Conservation (phyloP, 192 early-diverging fungal genomes). For the Linnemannia hyalina region DNA sequence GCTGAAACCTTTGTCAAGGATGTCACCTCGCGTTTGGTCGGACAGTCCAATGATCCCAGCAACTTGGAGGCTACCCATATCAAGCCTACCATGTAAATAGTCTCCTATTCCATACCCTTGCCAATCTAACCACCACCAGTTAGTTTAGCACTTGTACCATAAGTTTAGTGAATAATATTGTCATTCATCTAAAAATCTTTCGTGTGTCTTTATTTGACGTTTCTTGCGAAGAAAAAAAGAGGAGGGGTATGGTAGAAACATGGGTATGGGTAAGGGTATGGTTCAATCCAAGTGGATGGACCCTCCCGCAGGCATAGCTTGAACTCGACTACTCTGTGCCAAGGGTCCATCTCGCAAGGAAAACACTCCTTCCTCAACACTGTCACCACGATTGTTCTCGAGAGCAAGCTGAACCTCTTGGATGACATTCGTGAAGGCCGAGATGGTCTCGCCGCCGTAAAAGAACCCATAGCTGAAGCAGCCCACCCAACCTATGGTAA, state of each 20-base stretch:
- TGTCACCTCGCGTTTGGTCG: slow-evolving; percentile 26
- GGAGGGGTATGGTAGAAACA: not conserved
- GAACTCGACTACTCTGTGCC: not conserved
- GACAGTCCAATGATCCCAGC: slow-evolving; percentile 16
- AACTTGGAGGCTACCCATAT: slow-evolving; percentile 7
- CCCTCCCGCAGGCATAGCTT: not conserved
- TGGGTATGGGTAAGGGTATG: not conserved
- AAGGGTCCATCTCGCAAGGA: not conserved
- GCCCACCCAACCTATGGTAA: slow-evolving; percentile 3
- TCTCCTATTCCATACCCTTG: not conserved
- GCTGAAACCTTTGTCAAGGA: slow-evolving; percentile 13
- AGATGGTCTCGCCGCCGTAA: slow-evolving; percentile 36
- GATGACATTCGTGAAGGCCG: slow-evolving; percentile 26
- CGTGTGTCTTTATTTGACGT: no score
- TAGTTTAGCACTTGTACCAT: not conserved
- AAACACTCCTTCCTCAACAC: not conserved
- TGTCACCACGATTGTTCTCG: not conserved
- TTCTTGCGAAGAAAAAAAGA: not conserved
- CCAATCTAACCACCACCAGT: no score
- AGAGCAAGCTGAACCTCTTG: slow-evolving; percentile 19
- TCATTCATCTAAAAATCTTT: no score
- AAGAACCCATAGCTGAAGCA: slow-evolving; percentile 36
- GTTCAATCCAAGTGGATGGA: not conserved
- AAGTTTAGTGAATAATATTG: not conserved
- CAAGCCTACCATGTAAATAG: slow-evolving; percentile 37